Evolutionary conservation across 345 rosid genomes (phyloP).

Genomic region (Citrus maxima): DNA sequence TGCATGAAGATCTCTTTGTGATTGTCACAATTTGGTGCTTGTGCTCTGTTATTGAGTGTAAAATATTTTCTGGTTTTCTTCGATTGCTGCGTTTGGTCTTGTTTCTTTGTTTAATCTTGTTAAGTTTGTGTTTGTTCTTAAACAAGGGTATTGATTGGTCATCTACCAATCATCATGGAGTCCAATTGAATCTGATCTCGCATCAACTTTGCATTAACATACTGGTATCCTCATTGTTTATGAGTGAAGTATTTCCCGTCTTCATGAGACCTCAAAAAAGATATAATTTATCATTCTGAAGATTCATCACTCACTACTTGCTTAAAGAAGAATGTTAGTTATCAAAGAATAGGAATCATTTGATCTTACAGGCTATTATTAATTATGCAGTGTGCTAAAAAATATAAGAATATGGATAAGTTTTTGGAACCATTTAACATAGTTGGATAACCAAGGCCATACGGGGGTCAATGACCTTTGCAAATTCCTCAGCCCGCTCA

Average conservation of each 20-base stretch:
- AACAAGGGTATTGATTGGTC: too few relatives aligned
- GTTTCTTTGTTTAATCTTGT: too few relatives aligned
- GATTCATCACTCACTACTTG: neutral
- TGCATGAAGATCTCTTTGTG: too few relatives aligned
- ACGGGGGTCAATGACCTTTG: conserved; percentile 72
- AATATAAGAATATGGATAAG: neutral
- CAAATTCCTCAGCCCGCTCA: conserved; percentile 79
- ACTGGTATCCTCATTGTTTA: neutral
- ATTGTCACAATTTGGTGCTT: too few relatives aligned
- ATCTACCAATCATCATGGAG: too few relatives aligned
- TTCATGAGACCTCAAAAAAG: neutral
- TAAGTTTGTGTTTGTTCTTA: too few relatives aligned
- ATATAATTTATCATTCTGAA: neutral
- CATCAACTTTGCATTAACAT: too few relatives aligned
- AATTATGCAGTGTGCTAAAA: neutral
- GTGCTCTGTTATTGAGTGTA: too few relatives aligned
- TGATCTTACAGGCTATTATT: neutral
- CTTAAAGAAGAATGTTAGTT: neutral
- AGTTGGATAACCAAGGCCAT: conserved; percentile 15
- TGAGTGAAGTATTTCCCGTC: neutral
- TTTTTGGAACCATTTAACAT: neutral
- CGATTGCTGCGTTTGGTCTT: too few relatives aligned
- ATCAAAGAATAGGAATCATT: neutral
- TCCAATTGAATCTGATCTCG: too few relatives aligned
- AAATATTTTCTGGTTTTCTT: too few relatives aligned